Base-by-base conservation (phyloP, 306 rosid genomes). In the Carpinus fangiana region DNA sequence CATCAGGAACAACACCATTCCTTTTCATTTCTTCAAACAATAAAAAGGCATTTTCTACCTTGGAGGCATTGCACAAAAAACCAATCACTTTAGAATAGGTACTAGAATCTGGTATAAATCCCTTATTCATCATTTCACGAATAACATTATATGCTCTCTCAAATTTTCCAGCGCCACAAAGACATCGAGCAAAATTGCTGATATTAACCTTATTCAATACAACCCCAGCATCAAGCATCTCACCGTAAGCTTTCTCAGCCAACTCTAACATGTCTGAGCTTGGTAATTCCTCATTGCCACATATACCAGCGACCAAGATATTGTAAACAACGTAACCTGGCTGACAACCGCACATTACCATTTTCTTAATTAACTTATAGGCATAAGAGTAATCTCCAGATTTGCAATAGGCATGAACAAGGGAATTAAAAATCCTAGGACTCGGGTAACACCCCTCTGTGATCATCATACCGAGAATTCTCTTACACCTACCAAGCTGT, bases 21-120 rank as follows among this genome's bases (percentile, higher is more conserved):
- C 75, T 75, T 85, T 90, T 90, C 98, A 93, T 93, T 83, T 93
- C 96, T 80, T 85, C 80, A 8, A 93, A 90, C 86, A 93, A 86
- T 38, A 71, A 62, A 84, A 89, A 88, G 12, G 98, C 94, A 62
- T 93, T 87, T 72, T 93, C 98, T 80, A 93, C 96, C 87, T 89
- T 88, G 50, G 91, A 85, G 66, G 86, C 86, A 78, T 84, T 78
- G 60, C 98, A 93, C 57, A 93, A 86, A 78, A 93, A 86, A 38
- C 93, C 91, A 82, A 93, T 90, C 84, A 90, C 96, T 83, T 89
- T 90, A 75, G 96, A 87, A 74, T 93, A 93, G 12, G 98, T 90
- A 85, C 88, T 88, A 57, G 83, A 84, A 85, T 92, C 95, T 2
- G 98, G 97, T 54, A 89, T 70, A 17, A 92, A 93, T 82, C 93